Conservation (phyloP, 2,329 filamentous ascomycete genomes). For the Colletotrichum musicola region DNA sequence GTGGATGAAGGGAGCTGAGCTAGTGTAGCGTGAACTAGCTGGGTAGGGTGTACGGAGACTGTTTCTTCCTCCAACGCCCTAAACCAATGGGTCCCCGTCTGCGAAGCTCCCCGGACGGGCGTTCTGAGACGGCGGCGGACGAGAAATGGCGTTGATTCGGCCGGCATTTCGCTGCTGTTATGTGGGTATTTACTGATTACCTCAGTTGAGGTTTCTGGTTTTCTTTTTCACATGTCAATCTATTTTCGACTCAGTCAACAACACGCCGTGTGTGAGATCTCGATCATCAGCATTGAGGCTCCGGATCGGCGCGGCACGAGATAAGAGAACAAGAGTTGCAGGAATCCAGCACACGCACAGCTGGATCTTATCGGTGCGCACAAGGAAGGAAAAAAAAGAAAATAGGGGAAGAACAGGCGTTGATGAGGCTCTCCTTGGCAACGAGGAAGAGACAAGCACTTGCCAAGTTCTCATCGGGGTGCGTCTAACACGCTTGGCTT, state of each 20-base stretch:
- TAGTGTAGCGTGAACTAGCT: neutral
- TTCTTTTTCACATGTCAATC: conserved; percentile 1
- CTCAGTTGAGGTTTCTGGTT: neutral
- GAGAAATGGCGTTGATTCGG: neutral
- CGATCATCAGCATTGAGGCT: neutral
- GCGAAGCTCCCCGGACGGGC: neutral
- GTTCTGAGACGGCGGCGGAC: neutral
- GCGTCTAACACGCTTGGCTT: conserved; percentile 12
- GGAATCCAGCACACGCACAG: too few relatives aligned
- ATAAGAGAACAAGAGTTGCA: neutral
- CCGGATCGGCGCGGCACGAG: neutral
- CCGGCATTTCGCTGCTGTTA: neutral
- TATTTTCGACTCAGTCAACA: conserved; percentile 7
- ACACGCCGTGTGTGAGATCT: neutral
- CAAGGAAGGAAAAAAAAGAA: too few relatives aligned
- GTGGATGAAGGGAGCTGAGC: too few relatives aligned
- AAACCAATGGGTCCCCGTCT: neutral
- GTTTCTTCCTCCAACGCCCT: neutral
- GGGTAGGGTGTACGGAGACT: neutral
- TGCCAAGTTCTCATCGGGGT: conserved; percentile 1
- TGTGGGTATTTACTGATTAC: too few relatives aligned
- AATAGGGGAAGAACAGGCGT: neutral
- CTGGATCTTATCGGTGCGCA: too few relatives aligned
- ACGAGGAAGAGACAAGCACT: neutral
- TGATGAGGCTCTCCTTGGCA: neutral